Evolutionary conservation across 331 rosid genomes (phyloP).

Genomic region (Pyrus hybrid): DNA sequence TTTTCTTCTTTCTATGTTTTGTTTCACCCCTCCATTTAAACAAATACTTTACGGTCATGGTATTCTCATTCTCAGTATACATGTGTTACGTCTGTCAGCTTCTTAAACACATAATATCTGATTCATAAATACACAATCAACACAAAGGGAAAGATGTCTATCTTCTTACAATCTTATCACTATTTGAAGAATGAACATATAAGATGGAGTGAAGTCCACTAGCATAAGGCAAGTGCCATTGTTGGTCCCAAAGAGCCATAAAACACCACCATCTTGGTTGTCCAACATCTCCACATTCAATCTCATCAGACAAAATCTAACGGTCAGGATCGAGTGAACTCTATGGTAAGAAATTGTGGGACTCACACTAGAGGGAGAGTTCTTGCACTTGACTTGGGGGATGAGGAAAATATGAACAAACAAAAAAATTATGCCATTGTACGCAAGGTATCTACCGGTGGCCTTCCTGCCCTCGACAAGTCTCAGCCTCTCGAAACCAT

Average conservation of each 20-base stretch:
- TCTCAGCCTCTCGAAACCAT: conserved; percentile 86
- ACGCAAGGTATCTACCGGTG: conserved; percentile 75
- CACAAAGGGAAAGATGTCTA: neutral
- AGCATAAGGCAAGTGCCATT: neutral
- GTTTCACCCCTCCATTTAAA: neutral
- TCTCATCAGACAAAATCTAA: neutral
- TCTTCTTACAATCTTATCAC: neutral
- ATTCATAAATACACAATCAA: neutral
- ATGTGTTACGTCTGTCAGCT: neutral
- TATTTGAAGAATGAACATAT: neutral
- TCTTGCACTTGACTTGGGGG: neutral
- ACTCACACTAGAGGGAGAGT: neutral
- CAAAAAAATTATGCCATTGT: neutral
- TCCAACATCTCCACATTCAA: neutral
- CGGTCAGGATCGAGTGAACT: neutral
- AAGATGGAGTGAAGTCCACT: neutral
- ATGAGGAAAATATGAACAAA: too few relatives aligned
- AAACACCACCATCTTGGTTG: neutral
- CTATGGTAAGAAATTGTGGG: neutral
- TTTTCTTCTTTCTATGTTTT: neutral
- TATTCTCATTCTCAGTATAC: neutral
- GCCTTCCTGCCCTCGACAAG: conserved; percentile 77
- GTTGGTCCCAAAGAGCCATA: neutral
- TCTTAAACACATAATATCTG: fast-evolving
- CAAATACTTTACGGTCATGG: neutral